Evolutionary conservation across 106 monocot genomes (phyloP).

Genomic region (Allium sativum): DNA sequence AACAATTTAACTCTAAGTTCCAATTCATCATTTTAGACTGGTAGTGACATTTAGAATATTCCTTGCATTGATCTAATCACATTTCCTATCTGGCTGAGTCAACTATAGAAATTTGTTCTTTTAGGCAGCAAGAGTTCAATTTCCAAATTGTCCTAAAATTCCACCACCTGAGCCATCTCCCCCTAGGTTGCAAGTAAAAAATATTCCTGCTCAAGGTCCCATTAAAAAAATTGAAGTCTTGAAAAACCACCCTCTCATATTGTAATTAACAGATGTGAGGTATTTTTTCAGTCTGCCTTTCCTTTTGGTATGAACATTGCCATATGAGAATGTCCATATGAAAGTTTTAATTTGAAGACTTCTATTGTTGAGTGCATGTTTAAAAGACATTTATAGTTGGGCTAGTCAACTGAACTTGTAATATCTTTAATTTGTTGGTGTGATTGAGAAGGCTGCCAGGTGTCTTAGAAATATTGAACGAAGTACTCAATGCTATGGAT

Average conservation of each 20-base stretch:
- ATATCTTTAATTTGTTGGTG: slow-evolving; percentile 25
- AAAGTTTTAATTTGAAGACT: background rate
- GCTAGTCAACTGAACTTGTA: no score
- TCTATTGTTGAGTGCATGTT: background rate
- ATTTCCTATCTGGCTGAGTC: no score
- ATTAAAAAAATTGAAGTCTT: background rate
- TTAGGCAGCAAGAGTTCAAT: slow-evolving; percentile 70
- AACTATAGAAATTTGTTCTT: background rate
- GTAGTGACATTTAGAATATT: no score
- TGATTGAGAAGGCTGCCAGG: slow-evolving; percentile 66
- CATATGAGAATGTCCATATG: background rate
- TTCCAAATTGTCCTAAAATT: slow-evolving; percentile 42
- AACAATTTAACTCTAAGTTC: no score
- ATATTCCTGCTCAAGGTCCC: slow-evolving; percentile 4
- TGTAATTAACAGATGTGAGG: slow-evolving; percentile 8
- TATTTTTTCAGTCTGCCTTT: background rate
- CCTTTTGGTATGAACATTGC: background rate
- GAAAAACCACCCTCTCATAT: slow-evolving; percentile 4
- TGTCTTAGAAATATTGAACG: slow-evolving; percentile 70
- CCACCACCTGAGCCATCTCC: slow-evolving; percentile 5
- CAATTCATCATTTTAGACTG: no score
- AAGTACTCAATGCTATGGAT: slow-evolving; percentile 72
- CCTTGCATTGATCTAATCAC: no score
- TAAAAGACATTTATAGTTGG: no score
- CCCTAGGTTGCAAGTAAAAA: background rate